Evolutionary conservation across 768 basidiomycete genomes (phyloP).

Genomic region (Boletus pseudo-olivaceus): DNA sequence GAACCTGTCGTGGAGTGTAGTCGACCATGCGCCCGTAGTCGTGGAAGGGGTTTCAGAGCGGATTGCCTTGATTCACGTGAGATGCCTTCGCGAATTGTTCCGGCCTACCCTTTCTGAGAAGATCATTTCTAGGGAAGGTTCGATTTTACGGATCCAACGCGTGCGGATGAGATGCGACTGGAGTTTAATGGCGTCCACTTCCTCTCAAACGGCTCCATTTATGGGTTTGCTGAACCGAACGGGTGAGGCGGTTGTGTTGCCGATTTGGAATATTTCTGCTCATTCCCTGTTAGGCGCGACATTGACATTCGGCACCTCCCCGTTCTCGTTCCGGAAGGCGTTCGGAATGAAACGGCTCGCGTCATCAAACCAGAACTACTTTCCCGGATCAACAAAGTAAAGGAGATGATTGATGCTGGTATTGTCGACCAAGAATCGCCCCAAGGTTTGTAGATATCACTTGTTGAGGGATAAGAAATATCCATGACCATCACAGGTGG

Average conservation of each 20-base stretch:
- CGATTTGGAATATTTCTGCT: not conserved
- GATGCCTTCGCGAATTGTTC: slow-evolving; percentile 24
- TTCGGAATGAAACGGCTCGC: slow-evolving; percentile 55
- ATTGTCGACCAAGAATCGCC: slow-evolving; percentile 52
- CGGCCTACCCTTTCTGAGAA: slow-evolving; percentile 2
- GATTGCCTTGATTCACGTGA: slow-evolving; percentile 63
- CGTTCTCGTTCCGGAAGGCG: slow-evolving; percentile 54
- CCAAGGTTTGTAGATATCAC: slow-evolving; percentile 24
- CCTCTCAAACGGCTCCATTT: slow-evolving; percentile 68
- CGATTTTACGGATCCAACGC: slow-evolving; percentile 56
- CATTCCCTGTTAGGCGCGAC: slow-evolving; percentile 37
- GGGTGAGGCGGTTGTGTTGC: slow-evolving; percentile 43
- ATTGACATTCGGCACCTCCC: slow-evolving; percentile 69
- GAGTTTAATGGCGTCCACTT: slow-evolving; percentile 81
- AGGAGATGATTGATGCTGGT: slow-evolving; percentile 63
- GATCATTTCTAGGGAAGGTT: slow-evolving; percentile 54
- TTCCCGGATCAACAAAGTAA: slow-evolving; percentile 55
- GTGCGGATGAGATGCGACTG: slow-evolving; percentile 55
- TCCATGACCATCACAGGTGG: slow-evolving; percentile 35
- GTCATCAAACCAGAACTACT: slow-evolving; percentile 58
- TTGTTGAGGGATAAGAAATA: not conserved
- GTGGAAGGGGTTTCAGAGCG: slow-evolving; percentile 39
- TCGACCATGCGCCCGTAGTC: slow-evolving; percentile 50
- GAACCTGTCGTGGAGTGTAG: slow-evolving; percentile 62
- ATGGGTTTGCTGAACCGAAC: slow-evolving; percentile 61